Conservation (phyloP, 1,284 basidiomycete genomes). For the Trametes versicolor region DNA sequence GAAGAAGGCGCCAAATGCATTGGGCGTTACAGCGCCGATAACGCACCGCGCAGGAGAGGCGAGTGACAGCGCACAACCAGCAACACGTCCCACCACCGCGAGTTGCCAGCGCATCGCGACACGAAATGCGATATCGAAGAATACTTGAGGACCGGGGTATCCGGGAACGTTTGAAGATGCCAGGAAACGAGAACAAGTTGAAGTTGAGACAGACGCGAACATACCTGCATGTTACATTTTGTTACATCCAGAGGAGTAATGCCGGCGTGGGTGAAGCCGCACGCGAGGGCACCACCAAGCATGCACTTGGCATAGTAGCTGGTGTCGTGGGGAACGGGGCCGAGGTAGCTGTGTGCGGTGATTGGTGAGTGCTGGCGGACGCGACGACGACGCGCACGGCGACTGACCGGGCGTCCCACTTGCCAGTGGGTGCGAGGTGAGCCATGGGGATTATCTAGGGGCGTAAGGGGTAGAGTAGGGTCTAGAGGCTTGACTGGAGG, state of each 20-base stretch:
- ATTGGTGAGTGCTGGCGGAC: slow-evolving; percentile 21
- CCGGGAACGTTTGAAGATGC: no score
- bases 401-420: slow-evolving; percentile 77
- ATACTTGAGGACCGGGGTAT: no score
- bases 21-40: not conserved
- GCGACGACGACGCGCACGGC: slow-evolving; percentile 20
- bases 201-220: slow-evolving; percentile 36
- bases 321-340: slow-evolving; percentile 78
- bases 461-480: slow-evolving; percentile 35
- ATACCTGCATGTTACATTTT: slow-evolving; percentile 98
- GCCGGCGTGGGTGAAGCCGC: slow-evolving; percentile 93
- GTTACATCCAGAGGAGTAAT: slow-evolving; percentile 95
- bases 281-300: slow-evolving; percentile 93
- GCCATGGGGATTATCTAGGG: slow-evolving; percentile 47
- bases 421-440: slow-evolving; percentile 51
- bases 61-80: slow-evolving; percentile 3
- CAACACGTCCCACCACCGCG: not conserved
- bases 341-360: slow-evolving; percentile 57
- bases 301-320: slow-evolving; percentile 83
- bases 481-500: slow-evolving; percentile 44
- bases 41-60: not conserved
- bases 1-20: not conserved
- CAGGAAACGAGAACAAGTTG: slow-evolving; percentile 19
- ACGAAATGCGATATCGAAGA: no score
- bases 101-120: not conserved